Evolutionary conservation across 108 stramenopile genomes (phyloP).

Genomic region (Nannochloropsis salina): DNA sequence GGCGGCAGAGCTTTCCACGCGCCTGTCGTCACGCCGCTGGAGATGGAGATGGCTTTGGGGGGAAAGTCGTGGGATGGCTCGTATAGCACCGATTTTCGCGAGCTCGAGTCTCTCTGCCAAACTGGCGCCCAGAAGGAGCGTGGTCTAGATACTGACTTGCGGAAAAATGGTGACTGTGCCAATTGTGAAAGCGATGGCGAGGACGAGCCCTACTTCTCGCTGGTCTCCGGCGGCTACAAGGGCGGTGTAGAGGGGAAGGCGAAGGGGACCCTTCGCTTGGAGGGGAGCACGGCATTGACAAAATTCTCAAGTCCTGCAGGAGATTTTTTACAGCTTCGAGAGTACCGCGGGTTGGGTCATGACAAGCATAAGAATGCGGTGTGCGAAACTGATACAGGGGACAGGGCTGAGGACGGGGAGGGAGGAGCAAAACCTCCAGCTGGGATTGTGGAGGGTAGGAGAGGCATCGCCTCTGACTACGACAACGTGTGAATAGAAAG

Average conservation of each 20-base stretch:
- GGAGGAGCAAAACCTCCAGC: constrained; percentile 35
- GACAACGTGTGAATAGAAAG: constrained; percentile 27
- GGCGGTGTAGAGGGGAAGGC: background rate
- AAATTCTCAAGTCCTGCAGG: constrained; percentile 46
- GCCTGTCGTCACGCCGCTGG: constrained; percentile 66
- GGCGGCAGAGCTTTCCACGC: constrained; percentile 55
- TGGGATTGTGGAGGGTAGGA: constrained; percentile 33
- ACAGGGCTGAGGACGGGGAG: constrained; percentile 3
- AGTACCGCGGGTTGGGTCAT: constrained; percentile 34
- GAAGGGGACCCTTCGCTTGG: constrained; percentile 7
- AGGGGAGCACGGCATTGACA: constrained; percentile 26
- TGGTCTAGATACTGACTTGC: background rate
- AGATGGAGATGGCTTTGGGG: constrained; percentile 82
- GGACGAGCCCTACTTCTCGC: constrained; percentile 42
- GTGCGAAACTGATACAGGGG: background rate
- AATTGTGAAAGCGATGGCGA: constrained; percentile 22
- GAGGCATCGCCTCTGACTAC: constrained; percentile 48
- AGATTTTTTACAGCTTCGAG: constrained; percentile 33
- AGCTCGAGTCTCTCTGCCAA: constrained; percentile 26
- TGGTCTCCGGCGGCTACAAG: constrained; percentile 39
- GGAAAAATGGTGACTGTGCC: background rate
- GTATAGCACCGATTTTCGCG: constrained; percentile 66
- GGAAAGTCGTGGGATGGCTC: constrained; percentile 73
- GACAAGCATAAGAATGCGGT: background rate
- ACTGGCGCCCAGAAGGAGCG: background rate